Evolutionary conservation across 2,329 filamentous ascomycete genomes (phyloP).

Genomic region (Phoma herbarum): DNA sequence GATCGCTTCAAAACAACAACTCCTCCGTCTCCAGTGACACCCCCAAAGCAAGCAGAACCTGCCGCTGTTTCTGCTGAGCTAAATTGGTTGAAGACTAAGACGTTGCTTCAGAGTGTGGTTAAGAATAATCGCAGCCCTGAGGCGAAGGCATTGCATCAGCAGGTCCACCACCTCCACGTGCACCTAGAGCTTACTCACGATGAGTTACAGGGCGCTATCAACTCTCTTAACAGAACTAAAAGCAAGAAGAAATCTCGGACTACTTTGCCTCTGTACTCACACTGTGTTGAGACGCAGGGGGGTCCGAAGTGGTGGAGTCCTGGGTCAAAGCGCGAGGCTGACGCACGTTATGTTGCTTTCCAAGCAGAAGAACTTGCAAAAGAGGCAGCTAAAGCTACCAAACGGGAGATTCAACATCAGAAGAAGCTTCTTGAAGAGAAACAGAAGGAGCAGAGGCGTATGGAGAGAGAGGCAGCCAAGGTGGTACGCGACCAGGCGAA

Average conservation of each 20-base stretch:
- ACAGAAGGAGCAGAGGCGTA: constrained; percentile 1
- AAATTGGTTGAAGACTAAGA: neutral
- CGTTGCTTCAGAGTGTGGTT: neutral
- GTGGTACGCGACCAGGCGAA: neutral
- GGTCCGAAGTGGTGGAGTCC: constrained; percentile 17
- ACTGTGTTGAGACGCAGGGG: neutral
- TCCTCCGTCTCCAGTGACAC: neutral
- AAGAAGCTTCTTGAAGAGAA: neutral
- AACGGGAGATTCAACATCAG: neutral
- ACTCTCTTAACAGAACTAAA: neutral
- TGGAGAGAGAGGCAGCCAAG: neutral
- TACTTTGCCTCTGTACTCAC: neutral
- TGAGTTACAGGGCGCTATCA: neutral
- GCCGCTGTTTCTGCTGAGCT: neutral
- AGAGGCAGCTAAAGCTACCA: constrained; percentile 2
- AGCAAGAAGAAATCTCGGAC: neutral
- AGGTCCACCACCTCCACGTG: neutral
- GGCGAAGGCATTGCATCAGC: neutral
- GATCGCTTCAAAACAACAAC: too few species aligned
- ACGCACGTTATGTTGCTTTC: neutral
- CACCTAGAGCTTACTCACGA: neutral
- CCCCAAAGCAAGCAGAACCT: neutral
- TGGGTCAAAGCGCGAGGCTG: constrained; percentile 7
- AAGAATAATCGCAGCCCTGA: neutral
- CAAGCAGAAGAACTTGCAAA: neutral